Conservation (phyloP, 2,329 filamentous ascomycete species). For the Colletotrichum sp. region DNA sequence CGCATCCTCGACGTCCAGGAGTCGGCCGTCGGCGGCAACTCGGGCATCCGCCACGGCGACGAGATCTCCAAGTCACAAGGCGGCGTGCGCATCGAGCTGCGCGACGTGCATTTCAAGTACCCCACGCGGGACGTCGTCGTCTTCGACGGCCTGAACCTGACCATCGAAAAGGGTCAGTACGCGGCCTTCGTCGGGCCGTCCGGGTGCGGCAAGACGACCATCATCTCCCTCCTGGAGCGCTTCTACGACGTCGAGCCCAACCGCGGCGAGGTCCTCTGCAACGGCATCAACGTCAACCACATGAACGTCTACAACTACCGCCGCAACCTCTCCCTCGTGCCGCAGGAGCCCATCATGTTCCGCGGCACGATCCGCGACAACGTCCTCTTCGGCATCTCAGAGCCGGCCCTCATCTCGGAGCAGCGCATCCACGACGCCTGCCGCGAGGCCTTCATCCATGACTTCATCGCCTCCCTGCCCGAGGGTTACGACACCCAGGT, state of each 20-base stretch:
- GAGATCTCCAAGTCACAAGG: conserved; percentile 11
- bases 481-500: conserved; percentile 54
- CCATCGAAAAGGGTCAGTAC: conserved; percentile 44
- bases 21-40: background rate
- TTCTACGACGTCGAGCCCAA: conserved; percentile 58
- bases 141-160: conserved; percentile 26
- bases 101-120: conserved; percentile 26
- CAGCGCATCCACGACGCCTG: conserved; percentile 32
- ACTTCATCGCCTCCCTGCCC: conserved; percentile 56
- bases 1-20: conserved; percentile 1
- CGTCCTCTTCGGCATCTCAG: conserved; percentile 45
- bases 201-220: conserved; percentile 57
- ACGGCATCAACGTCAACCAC: conserved; percentile 35
- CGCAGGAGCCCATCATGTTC: conserved; percentile 57
- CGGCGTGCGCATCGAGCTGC: conserved; percentile 23
- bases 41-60: background rate
- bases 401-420: conserved; percentile 35
- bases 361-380: conserved; percentile 54
- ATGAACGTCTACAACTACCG: conserved; percentile 48
- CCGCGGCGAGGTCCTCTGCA: conserved; percentile 43
- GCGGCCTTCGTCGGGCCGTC: conserved; percentile 50
- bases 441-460: conserved; percentile 57
- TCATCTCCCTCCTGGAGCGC: conserved; percentile 57
- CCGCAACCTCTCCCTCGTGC: conserved; percentile 49
- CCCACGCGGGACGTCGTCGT: conserved; percentile 26